Evolutionary conservation across 169 alveolate species (phyloP), one percentile per base, ranked within the genome.

Genomic region (Plasmodium yoelii): DNA sequence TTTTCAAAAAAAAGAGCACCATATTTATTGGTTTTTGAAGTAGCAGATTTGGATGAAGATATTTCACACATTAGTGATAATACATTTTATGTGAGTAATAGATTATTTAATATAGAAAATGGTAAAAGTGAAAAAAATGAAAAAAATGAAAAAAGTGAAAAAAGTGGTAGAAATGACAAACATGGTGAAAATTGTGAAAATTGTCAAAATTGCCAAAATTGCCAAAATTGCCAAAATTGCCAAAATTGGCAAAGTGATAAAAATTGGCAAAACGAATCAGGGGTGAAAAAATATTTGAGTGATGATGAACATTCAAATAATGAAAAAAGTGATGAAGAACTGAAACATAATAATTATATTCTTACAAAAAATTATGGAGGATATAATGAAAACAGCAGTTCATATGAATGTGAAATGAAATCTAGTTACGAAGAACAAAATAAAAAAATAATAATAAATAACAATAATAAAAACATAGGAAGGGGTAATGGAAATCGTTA

Each of bases 1-100:
- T 90, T 93, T 44, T 94, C 97, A 15, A 94, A 93, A 60, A 95
- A 94, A 61, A 90, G 98, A 19, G 98, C 97, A 6, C 98, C 97
- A 5, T 96, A 95, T 73, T 90, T 96, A 59, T 88, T 96, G 55
- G 93, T 94, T 65, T 87, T 95, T 28, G 98, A 96, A 77, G 94
- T 95, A 73, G 98, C 97, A 15, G 96, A 96, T 82, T 86, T 96
- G 56, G 98, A 96, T 65, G 98, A 96, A 64, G 96, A 93, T 55
- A 89, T 93, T 26, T 87, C 89, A 34, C 65, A 55, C 18, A 91
- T 91, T 8, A 28, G 77, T 19, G 87, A 73, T 44, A 10, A 18
- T 28, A 47, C 71, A 5, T 67, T 73, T 49, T 87, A 91, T 24
- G 60, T 82, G 49, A 87, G 65, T 51, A 75, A 49, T n/a, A 67